Conservation (phyloP, 768 basidiomycete genomes). For the Agaricus sinodeliciosus region DNA sequence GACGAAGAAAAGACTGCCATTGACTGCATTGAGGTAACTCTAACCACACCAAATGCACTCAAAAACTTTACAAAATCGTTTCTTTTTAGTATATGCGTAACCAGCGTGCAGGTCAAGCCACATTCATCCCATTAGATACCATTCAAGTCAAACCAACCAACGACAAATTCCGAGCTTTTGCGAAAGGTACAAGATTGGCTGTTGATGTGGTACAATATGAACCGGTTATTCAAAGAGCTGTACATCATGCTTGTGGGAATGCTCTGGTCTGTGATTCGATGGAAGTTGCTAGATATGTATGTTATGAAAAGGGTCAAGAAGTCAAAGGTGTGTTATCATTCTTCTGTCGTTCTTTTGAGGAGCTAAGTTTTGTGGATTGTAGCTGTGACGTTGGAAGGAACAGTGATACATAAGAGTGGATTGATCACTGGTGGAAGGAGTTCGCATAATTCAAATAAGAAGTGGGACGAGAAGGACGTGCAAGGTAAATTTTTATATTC, state of each 20-base stretch:
- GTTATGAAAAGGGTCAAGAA: constrained; percentile 92
- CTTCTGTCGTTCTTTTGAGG: background rate
- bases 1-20: constrained; percentile 97
- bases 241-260: constrained; percentile 95
- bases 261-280: constrained; percentile 93
- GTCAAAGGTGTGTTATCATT: constrained; percentile 74
- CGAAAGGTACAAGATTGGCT: constrained; percentile 79
- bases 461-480: constrained; percentile 94
- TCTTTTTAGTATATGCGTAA: constrained; percentile 84
- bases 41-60: background rate
- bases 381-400: constrained; percentile 97
- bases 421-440: constrained; percentile 94
- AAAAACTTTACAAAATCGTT: background rate
- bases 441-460: constrained; percentile 66
- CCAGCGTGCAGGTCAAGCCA: constrained; percentile 92
- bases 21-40: constrained; percentile 85
- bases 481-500: constrained; percentile 44
- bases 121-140: constrained; percentile 97
- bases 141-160: constrained; percentile 92
- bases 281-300: constrained; percentile 86
- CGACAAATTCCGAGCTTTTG: constrained; percentile 91
- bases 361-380: background rate
- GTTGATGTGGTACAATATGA: constrained; percentile 84
- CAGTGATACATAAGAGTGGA: constrained; percentile 95
- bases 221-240: constrained; percentile 82